Evolutionary conservation across 441 rosid genomes (phyloP).

Genomic region (Metrosideros polymorpha): DNA sequence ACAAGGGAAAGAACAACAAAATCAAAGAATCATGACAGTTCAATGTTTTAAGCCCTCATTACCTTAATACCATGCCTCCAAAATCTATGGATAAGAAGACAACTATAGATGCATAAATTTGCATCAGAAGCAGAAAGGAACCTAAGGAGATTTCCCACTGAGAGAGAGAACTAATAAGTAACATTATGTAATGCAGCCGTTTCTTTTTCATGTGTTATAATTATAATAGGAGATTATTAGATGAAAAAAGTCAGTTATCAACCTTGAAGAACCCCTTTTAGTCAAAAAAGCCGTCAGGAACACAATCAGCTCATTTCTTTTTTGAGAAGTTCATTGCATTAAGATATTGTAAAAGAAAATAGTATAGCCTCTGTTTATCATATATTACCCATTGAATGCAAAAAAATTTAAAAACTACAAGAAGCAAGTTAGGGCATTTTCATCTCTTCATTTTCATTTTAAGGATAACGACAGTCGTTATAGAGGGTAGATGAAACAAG

Average conservation of each 20-base stretch:
- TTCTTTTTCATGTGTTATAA: not conserved
- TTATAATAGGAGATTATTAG: not conserved
- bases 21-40: not conserved
- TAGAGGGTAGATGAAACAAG: not conserved
- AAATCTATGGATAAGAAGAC: not conserved
- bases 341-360: not conserved
- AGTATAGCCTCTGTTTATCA: not conserved
- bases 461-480: too few relatives aligned
- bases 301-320: not conserved
- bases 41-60: not conserved
- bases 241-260: not conserved
- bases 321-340: not conserved
- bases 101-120: not conserved
- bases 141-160: not conserved
- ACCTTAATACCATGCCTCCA: not conserved
- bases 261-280: not conserved
- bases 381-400: not conserved
- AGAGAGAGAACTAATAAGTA: not conserved
- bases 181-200: not conserved
- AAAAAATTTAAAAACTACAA: not conserved
- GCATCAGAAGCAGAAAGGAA: not conserved
- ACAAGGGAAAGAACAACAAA: not conserved
- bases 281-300: not conserved
- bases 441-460: not conserved
- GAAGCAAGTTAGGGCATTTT: not conserved